Evolutionary conservation across 116 monocot species (phyloP).

Genomic region (Zostera marina): DNA sequence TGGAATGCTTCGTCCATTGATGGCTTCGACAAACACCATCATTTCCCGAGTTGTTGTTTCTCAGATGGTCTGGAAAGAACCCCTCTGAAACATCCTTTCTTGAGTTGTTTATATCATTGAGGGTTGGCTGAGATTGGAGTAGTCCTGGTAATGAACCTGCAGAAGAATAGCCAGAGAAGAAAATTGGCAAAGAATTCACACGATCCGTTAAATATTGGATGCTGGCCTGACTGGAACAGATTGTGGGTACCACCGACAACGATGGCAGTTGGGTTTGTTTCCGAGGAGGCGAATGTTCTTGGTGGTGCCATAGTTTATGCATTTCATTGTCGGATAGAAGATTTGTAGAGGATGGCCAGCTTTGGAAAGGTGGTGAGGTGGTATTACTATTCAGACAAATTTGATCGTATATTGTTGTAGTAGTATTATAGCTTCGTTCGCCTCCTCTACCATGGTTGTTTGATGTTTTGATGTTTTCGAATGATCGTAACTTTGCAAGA

Average conservation of each 20-base stretch:
- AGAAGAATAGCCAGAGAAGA: slow-evolving; percentile 1
- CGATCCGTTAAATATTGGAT: neutral
- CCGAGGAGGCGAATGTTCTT: slow-evolving; percentile 13
- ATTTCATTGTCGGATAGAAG: slow-evolving; percentile 15
- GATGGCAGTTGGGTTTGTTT: neutral
- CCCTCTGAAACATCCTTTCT: neutral
- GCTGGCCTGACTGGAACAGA: neutral
- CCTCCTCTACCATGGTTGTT: slow-evolving; percentile 4
- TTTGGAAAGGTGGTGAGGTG: slow-evolving; percentile 10
- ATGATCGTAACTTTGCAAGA: slow-evolving; percentile 21
- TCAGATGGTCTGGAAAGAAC: neutral
- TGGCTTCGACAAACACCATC: too few relatives aligned
- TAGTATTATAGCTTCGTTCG: neutral
- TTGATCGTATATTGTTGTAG: neutral
- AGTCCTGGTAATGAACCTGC: neutral
- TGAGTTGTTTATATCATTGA: neutral
- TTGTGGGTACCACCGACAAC: neutral
- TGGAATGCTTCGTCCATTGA: too few relatives aligned
- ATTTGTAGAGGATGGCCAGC: slow-evolving; percentile 12
- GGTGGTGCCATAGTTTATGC: slow-evolving; percentile 31
- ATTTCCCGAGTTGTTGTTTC: neutral
- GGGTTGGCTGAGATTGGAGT: neutral
- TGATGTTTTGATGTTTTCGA: slow-evolving; percentile 13
- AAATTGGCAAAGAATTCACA: neutral
- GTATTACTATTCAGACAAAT: slow-evolving; percentile 1